Evolutionary conservation across 106 monocot genomes (phyloP).

Genomic region (Hemerocallis citrina): DNA sequence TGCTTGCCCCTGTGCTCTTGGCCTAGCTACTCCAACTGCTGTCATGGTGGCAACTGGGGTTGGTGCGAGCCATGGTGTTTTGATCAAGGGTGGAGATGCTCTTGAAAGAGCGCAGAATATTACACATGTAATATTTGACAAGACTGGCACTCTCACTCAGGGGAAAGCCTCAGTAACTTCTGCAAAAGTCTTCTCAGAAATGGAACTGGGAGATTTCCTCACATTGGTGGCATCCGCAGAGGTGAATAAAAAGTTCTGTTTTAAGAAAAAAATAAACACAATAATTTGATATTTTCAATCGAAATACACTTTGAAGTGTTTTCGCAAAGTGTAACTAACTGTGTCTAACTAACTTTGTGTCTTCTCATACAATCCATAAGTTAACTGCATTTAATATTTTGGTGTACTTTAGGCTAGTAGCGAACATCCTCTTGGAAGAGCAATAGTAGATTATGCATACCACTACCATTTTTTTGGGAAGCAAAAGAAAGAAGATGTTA

Average conservation of each 20-base stretch:
- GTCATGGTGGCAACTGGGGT: slow-evolving; percentile 99
- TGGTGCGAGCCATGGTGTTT: slow-evolving; percentile 76
- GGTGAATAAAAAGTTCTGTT: slow-evolving; percentile 30
- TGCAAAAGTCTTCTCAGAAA: slow-evolving; percentile 53
- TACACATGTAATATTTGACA: slow-evolving; percentile 77
- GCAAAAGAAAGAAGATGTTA: slow-evolving; percentile 38
- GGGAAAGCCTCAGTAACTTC: slow-evolving; percentile 76
- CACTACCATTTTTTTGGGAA: slow-evolving; percentile 84
- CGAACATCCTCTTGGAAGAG: slow-evolving; percentile 90
- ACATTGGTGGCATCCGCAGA: slow-evolving; percentile 89
- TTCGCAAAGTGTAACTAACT: too few species aligned
- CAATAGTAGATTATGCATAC: slow-evolving; percentile 74
- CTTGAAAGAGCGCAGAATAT: slow-evolving; percentile 86
- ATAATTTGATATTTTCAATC: too few species aligned
- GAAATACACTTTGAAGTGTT: too few species aligned
- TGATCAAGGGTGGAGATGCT: slow-evolving; percentile 98
- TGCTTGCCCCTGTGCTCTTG: slow-evolving; percentile 98
- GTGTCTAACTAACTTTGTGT: not conserved
- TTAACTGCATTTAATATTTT: slow-evolving; percentile 19
- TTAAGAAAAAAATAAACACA: too few species aligned
- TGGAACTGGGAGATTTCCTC: slow-evolving; percentile 72
- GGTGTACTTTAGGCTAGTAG: slow-evolving; percentile 76
- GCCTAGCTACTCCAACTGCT: slow-evolving; percentile 94
- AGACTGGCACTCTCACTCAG: slow-evolving; percentile 93
- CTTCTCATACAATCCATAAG: not conserved